These are phyloP conservation scores for Neospora caninum DNA, from an alignment of 169 alveolate genomes.

Conservation along the genomic window DNA sequence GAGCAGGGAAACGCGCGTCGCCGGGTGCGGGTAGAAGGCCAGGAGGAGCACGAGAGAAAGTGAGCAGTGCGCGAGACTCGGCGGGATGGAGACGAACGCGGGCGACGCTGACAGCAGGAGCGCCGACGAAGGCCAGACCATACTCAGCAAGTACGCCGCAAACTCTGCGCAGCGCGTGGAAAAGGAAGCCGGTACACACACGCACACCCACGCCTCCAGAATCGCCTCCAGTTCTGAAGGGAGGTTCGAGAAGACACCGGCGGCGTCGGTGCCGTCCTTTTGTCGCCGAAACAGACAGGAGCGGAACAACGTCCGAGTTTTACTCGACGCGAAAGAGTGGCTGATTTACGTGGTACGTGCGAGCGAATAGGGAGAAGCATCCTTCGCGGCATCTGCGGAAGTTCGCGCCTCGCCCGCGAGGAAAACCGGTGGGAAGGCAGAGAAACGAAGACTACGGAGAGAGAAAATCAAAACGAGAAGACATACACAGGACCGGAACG, in stretches of 20 bases:
- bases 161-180: not conserved
- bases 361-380: too few relatives aligned
- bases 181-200: not conserved
- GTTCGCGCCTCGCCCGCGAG: too few relatives aligned
- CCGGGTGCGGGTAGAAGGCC: constrained; percentile 20
- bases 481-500: too few relatives aligned
- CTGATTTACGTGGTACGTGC: too few relatives aligned
- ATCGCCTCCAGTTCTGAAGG: too few relatives aligned
- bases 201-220: too few relatives aligned
- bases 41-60: not conserved
- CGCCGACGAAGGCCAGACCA: constrained; percentile 31
- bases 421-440: not conserved
- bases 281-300: too few relatives aligned
- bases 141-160: constrained; percentile 15
- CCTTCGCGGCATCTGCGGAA: too few relatives aligned
- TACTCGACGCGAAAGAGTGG: too few relatives aligned
- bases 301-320: too few relatives aligned
- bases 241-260: too few relatives aligned
- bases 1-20: not conserved
- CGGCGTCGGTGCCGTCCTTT: too few relatives aligned
- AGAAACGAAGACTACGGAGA: not conserved
- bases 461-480: not conserved
- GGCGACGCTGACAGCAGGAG: not conserved
- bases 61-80: not conserved
- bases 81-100: not conserved